phyloP scores from a whole-genome alignment of 768 basidiomycete species.

The Lactarius hatsudake region DNA sequence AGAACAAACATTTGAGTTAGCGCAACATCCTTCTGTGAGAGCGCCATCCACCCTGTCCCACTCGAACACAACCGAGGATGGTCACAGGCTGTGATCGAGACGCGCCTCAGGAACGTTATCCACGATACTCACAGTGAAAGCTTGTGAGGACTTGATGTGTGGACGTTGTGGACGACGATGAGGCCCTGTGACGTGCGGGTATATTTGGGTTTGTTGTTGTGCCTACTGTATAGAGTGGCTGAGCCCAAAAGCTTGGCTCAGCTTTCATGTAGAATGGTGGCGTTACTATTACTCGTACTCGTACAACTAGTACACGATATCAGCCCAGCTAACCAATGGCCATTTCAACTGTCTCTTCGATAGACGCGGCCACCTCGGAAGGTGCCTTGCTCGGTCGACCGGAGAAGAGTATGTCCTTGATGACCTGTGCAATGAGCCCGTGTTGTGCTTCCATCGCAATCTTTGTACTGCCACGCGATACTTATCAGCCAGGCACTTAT shows the following conservation, averaged over 20 bases:
- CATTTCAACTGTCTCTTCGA: constrained; percentile 21
- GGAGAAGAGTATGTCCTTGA: constrained; percentile 92
- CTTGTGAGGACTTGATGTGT: constrained; percentile 26
- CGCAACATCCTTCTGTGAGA: constrained; percentile 14
- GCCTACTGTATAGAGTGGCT: constrained; percentile 1
- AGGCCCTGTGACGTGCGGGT: constrained; percentile 9
- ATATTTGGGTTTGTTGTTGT: constrained; percentile 24
- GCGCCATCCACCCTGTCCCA: constrained; percentile 13
- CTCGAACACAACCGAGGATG: neutral
- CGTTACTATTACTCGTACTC: constrained; percentile 16
- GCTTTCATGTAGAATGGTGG: too few relatives aligned
- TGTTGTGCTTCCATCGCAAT: constrained; percentile 92
- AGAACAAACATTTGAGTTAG: neutral
- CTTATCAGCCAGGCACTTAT: neutral
- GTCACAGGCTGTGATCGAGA: neutral
- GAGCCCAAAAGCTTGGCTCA: constrained; percentile 11
- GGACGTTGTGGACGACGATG: constrained; percentile 33
- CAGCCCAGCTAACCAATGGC: constrained; percentile 18
- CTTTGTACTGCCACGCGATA: constrained; percentile 56
- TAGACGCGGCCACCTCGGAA: constrained; percentile 10
- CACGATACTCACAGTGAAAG: constrained; percentile 33
- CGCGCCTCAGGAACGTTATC: neutral
- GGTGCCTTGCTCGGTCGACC: constrained; percentile 36
- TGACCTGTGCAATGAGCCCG: constrained; percentile 87
- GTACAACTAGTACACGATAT: neutral